Evolutionary conservation across 2,329 filamentous ascomycete species (phyloP).

Genomic region (Arthrobotrys conoides): DNA sequence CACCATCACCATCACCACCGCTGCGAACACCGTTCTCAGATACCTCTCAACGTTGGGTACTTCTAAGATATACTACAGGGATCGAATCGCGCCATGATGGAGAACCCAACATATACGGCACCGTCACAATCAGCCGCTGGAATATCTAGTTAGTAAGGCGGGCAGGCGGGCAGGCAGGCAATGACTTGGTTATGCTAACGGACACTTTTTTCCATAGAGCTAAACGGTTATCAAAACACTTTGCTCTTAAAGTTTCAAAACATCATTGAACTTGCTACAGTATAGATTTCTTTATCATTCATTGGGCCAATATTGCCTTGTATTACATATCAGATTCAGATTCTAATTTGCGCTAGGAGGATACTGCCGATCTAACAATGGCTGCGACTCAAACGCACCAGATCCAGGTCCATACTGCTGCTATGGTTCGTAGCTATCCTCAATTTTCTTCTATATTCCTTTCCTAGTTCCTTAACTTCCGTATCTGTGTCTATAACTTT

Average conservation of each 20-base stretch:
- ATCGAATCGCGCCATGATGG: constrained; percentile 42
- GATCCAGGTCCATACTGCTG: constrained; percentile 74
- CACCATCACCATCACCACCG: not conserved
- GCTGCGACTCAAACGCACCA: constrained; percentile 74
- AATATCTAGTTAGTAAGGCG: constrained; percentile 58
- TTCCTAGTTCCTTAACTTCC: not conserved
- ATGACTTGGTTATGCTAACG: constrained; percentile 64
- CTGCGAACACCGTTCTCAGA: not conserved
- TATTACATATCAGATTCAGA: constrained; percentile 14
- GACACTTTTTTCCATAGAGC: not conserved
- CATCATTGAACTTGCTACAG: constrained; percentile 72
- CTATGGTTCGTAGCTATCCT: constrained; percentile 69
- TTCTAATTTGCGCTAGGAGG: constrained; percentile 66
- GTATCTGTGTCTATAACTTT: not conserved
- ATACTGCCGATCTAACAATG: constrained; percentile 71
- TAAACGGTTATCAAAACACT: constrained; percentile 53
- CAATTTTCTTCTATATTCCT: constrained; percentile 6
- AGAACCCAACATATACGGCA: constrained; percentile 47
- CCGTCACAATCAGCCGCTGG: constrained; percentile 56
- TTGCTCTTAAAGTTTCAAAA: constrained; percentile 69
- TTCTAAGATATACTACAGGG: not conserved
- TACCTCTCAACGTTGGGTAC: not conserved
- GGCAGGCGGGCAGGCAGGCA: too few relatives aligned
- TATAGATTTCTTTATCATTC: constrained; percentile 63
- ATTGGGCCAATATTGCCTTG: constrained; percentile 11